Evolutionary conservation across 768 basidiomycete species (phyloP).

Genomic region (Pleurotus tuber-regium): DNA sequence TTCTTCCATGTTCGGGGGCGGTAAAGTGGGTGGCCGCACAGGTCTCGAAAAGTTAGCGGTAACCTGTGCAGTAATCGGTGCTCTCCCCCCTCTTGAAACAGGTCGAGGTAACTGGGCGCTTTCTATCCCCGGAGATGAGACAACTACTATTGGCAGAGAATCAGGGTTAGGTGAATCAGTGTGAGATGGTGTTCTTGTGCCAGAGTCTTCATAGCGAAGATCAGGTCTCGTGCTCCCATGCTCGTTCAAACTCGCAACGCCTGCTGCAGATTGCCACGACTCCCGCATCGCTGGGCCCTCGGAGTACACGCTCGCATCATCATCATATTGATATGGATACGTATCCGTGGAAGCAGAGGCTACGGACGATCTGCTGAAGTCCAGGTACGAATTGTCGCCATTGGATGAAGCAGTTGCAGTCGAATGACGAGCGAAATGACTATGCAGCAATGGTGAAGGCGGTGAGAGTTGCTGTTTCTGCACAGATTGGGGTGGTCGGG

Average conservation of each 20-base stretch:
- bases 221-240: neutral
- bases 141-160: slow-evolving; percentile 49
- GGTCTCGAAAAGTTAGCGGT: slow-evolving; percentile 66
- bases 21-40: slow-evolving; percentile 41
- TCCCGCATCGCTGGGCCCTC: slow-evolving; percentile 32
- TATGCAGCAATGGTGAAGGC: slow-evolving; percentile 45
- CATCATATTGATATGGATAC: slow-evolving; percentile 33
- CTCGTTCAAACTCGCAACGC: slow-evolving; percentile 12
- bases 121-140: slow-evolving; percentile 43
- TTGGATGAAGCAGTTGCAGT: slow-evolving; percentile 37
- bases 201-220: neutral
- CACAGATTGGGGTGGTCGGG: slow-evolving; percentile 7
- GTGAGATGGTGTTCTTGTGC: slow-evolving; percentile 11
- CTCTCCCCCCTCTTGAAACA: slow-evolving; percentile 28
- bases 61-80: slow-evolving; percentile 42
- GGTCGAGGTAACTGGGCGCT: slow-evolving; percentile 13
- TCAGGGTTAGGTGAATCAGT: slow-evolving; percentile 11
- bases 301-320: slow-evolving; percentile 44
- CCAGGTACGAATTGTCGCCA: slow-evolving; percentile 35
- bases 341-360: slow-evolving; percentile 23
- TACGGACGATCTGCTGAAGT: slow-evolving; percentile 22
- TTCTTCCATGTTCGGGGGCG: slow-evolving; percentile 33
- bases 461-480: slow-evolving; percentile 16
- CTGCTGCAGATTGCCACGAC: slow-evolving; percentile 36
- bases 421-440: slow-evolving; percentile 42